phyloP scores from a whole-genome alignment of 1,284 basidiomycete species.

The Afroboletus lepidellus region DNA sequence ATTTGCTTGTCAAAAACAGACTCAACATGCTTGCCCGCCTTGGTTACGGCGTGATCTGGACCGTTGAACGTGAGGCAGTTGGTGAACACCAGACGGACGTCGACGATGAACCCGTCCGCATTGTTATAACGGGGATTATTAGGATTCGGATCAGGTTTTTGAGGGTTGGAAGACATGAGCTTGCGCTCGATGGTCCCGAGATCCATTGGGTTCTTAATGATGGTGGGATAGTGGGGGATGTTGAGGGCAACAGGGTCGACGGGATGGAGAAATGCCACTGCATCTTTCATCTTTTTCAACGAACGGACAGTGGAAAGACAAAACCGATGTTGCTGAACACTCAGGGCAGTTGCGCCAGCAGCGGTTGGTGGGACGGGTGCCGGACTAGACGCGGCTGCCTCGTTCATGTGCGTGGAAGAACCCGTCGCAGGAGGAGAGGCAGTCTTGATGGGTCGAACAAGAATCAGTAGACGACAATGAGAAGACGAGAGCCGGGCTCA shows the following conservation, averaged over 20 bases:
- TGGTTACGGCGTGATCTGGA: constrained; percentile 77
- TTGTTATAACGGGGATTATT: constrained; percentile 71
- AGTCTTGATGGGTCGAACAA: constrained; percentile 51
- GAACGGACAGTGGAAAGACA: constrained; percentile 77
- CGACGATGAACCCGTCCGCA: constrained; percentile 77
- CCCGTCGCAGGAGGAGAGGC: constrained; percentile 57
- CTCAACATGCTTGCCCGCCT: constrained; percentile 81
- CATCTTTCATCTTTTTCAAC: constrained; percentile 87
- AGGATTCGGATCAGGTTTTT: constrained; percentile 68
- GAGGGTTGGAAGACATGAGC: constrained; percentile 73
- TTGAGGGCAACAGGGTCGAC: constrained; percentile 90
- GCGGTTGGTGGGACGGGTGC: constrained; percentile 40
- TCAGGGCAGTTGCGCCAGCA: constrained; percentile 46
- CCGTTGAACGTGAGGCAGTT: constrained; percentile 96
- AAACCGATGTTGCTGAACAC: constrained; percentile 76
- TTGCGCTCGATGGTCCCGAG: constrained; percentile 93
- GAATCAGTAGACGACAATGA: constrained; percentile 26
- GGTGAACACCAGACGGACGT: constrained; percentile 84
- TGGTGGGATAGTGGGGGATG: constrained; percentile 87
- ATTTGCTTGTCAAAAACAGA: constrained; percentile 87
- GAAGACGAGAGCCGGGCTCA: constrained; percentile 52
- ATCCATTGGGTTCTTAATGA: constrained; percentile 94
- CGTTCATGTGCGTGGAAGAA: constrained; percentile 40
- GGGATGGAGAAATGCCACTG: constrained; percentile 79
- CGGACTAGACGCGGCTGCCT: constrained; percentile 36